Conservation (phyloP, 257 asterid species). For the Plantago ovata region DNA sequence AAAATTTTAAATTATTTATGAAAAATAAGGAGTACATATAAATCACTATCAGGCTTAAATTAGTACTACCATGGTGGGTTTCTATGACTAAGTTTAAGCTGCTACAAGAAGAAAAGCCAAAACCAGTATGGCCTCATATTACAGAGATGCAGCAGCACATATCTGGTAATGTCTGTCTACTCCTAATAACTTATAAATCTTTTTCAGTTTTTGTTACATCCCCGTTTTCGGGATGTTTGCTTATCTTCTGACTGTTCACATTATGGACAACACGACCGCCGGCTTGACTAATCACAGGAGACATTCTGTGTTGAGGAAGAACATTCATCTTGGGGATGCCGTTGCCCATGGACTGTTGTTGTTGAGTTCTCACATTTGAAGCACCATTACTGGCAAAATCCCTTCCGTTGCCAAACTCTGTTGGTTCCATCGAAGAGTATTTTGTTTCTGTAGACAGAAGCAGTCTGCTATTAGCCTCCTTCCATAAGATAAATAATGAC, state of each 20-base stretch:
- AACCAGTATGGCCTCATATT: slow-evolving; percentile 28
- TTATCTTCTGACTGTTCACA: slow-evolving; percentile 26
- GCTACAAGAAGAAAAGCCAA: slow-evolving; percentile 23
- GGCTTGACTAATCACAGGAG: slow-evolving; percentile 30
- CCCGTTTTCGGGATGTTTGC: slow-evolving; percentile 36
- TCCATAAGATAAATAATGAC: not conserved
- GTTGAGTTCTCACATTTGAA: slow-evolving; percentile 36
- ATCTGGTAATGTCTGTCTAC: slow-evolving; percentile 20
- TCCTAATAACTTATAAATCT: slow-evolving; percentile 23
- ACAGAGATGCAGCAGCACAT: slow-evolving; percentile 31
- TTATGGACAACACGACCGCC: slow-evolving; percentile 32
- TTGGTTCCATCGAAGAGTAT: slow-evolving; percentile 55
- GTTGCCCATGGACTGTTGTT: slow-evolving; percentile 50
- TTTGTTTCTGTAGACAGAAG: slow-evolving; percentile 47
- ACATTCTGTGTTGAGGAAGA: slow-evolving; percentile 27
- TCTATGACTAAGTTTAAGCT: slow-evolving; percentile 24
- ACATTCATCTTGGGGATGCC: slow-evolving; percentile 37
- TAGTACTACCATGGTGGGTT: slow-evolving; percentile 30
- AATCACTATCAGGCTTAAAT: slow-evolving; percentile 25
- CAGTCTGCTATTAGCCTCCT: slow-evolving; percentile 16
- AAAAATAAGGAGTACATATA: slow-evolving; percentile 18
- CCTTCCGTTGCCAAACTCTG: slow-evolving; percentile 36
- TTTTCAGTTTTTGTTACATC: slow-evolving; percentile 30
- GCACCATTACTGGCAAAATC: slow-evolving; percentile 36
- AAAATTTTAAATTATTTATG: slow-evolving; percentile 17